Evolutionary conservation across 306 rosid species (phyloP), one percentile per base, ranked within the genome.

Genomic region (Vigna nakashimae): DNA sequence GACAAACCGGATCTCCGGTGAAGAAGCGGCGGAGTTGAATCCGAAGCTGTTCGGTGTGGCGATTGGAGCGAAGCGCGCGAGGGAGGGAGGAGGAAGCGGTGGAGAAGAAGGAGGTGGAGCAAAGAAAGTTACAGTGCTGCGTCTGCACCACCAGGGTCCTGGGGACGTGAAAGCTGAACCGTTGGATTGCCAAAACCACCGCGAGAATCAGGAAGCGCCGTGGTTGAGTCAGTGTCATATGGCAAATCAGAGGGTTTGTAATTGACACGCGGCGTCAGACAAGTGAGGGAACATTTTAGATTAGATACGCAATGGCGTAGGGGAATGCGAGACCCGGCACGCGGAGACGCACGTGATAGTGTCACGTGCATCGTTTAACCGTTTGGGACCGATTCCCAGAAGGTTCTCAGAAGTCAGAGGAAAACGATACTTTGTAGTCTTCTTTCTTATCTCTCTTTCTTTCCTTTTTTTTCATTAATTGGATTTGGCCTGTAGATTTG

Each of bases 41-140:
- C 91, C 89, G 46, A 92, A 84, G 81, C 83, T 90, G 18, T 90
- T 90, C 36, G 97, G 97, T 8, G 98, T 90, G 63, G 82, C 86
- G 16, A 76, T 93, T 38, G 91, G 93, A 12, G 77, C 69, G 13
- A 94, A 91, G 84, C 86, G 98, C 52, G 69, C 79, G 20, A 83
- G 98, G 71, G 97, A 82, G 34, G 81, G 62, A 11, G 36, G 71
- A 11, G 71, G 52, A 5, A 65, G 53, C 16, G 26, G 75, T 28
- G 80, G 74, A 80, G 72, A 70, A 14, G 87, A 83, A 3, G 78
- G 50, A 6, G 76, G 13, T 40, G 3, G 2, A 17, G 79, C 55
- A 74, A 93, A 80, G 67, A 89, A 86, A 0, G 93, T 76, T 59
- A 85, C 86, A 1, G 74, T 80, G 70, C 64, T 88, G 77, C 81